Evolutionary conservation across 1,284 basidiomycete species (phyloP).

Genomic region (Heterobasidion occidentale): DNA sequence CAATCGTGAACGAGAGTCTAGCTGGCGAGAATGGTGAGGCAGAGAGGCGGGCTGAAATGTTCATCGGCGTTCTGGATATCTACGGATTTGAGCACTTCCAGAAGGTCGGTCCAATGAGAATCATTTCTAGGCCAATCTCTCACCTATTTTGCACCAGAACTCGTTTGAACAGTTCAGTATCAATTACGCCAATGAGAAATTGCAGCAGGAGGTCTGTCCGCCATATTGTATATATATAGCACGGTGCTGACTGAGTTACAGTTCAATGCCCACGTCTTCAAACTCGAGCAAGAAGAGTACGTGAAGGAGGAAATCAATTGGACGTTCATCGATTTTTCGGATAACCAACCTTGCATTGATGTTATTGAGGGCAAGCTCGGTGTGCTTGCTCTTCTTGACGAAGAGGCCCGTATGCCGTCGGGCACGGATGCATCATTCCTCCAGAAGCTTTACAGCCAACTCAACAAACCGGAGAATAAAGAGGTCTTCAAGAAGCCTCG

Average conservation of each 20-base stretch:
- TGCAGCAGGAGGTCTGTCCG: conserved; percentile 79
- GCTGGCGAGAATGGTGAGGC: conserved; percentile 86
- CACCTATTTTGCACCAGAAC: conserved; percentile 45
- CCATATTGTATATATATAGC: too few species aligned
- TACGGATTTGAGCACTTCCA: conserved; percentile 97
- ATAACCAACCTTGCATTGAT: conserved; percentile 98
- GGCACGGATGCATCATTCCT: conserved; percentile 93
- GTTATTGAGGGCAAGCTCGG: conserved; percentile 98
- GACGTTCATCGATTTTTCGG: conserved; percentile 99
- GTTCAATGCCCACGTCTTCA: conserved; percentile 99
- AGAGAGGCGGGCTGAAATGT: conserved; percentile 85
- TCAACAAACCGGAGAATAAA: conserved; percentile 81
- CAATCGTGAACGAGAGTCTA: conserved; percentile 93
- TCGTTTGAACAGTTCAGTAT: conserved; percentile 99
- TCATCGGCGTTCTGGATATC: conserved; percentile 97
- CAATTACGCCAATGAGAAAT: conserved; percentile 98
- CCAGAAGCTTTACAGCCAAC: conserved; percentile 88
- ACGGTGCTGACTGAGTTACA: conserved; percentile 20
- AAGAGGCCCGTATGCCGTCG: conserved; percentile 94
- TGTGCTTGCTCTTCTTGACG: conserved; percentile 90
- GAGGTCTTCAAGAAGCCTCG: conserved; percentile 96
- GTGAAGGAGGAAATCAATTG: conserved; percentile 98
- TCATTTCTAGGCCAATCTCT: background rate
- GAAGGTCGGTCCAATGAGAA: conserved; percentile 50
- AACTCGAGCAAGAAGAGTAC: conserved; percentile 99